Evolutionary conservation across 1,284 basidiomycete species (phyloP).

Genomic region (Malassezia brasiliensis): DNA sequence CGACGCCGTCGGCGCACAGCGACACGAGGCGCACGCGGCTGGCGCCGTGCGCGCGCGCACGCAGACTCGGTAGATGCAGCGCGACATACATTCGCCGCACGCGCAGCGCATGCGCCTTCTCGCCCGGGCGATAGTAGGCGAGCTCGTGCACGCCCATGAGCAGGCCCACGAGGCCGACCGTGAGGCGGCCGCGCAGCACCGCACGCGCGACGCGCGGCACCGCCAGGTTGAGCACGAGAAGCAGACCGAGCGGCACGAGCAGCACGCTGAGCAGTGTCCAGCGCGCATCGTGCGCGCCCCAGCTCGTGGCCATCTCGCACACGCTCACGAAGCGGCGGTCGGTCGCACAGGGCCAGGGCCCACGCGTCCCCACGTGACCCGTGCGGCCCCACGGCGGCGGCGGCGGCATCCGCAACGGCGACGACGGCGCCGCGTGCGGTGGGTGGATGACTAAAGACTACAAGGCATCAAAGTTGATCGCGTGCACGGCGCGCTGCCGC

Average conservation of each 20-base stretch:
- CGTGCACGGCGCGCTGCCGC: slow-evolving; percentile 71
- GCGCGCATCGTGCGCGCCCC: neutral
- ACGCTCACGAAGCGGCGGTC: too few species aligned
- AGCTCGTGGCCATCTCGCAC: too few species aligned
- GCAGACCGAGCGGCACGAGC: slow-evolving; percentile 1
- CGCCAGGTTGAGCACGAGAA: slow-evolving; percentile 7
- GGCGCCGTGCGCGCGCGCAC: neutral
- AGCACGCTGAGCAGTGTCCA: neutral
- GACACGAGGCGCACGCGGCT: neutral
- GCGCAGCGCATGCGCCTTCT: neutral
- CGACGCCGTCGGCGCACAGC: slow-evolving; percentile 3
- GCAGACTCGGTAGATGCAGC: neutral
- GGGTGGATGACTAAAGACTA: slow-evolving; percentile 46
- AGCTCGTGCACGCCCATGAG: slow-evolving; percentile 8
- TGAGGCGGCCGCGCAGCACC: slow-evolving; percentile 4
- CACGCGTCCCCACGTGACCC: neutral
- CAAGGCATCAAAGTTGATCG: slow-evolving; percentile 92
- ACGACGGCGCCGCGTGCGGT: too few species aligned
- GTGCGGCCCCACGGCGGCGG: neutral
- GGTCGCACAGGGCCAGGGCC: too few species aligned
- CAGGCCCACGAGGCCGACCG: slow-evolving; percentile 1
- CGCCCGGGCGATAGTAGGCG: neutral
- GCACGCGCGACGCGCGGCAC: slow-evolving; percentile 1
- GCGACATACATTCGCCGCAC: neutral
- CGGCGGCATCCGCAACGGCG: too few species aligned